A percentile compares a stretch with the other conserved stretches of the same genome.
phyloP scores from a whole-genome alignment of 1,139 yeast species.

The Candida albicans region DNA sequence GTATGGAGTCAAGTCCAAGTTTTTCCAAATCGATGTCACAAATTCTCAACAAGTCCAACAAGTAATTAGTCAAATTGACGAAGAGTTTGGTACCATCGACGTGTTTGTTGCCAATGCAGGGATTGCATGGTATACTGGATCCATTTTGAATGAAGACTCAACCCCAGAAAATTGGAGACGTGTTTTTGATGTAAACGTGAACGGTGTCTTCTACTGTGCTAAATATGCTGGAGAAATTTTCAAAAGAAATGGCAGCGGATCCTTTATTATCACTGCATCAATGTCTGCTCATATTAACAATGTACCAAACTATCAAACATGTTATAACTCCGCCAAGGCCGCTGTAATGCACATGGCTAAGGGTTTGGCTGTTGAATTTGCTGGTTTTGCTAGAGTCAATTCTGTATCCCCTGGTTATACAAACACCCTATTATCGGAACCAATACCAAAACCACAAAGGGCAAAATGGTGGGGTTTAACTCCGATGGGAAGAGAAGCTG shows the following conservation, averaged over 20 bases:
- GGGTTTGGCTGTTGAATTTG: slow-evolving; percentile 56
- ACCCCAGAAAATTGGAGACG: slow-evolving; percentile 49
- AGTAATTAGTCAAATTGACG: slow-evolving; percentile 53
- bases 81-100: slow-evolving; percentile 72
- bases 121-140: slow-evolving; percentile 78
- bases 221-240: slow-evolving; percentile 54
- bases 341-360: slow-evolving; percentile 55
- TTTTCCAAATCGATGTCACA: slow-evolving; percentile 68
- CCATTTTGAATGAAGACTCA: slow-evolving; percentile 54
- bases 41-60: slow-evolving; percentile 55
- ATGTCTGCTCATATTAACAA: slow-evolving; percentile 60
- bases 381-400: slow-evolving; percentile 55
- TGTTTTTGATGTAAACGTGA: slow-evolving; percentile 52
- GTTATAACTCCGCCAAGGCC: slow-evolving; percentile 59
- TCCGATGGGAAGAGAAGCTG: slow-evolving; percentile 44
- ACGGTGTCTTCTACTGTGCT: slow-evolving; percentile 60
- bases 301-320: slow-evolving; percentile 55
- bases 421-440: slow-evolving; percentile 53
- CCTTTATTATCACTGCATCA: slow-evolving; percentile 63
- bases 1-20: slow-evolving; percentile 61
- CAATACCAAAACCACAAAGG: slow-evolving; percentile 36
- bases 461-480: slow-evolving; percentile 38
- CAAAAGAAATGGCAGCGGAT: slow-evolving; percentile 47
- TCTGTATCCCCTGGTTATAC: slow-evolving; percentile 60
- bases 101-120: slow-evolving; percentile 89